phyloP scores from a whole-genome alignment of 179 eudicot species.

The Camellia oleifera region DNA sequence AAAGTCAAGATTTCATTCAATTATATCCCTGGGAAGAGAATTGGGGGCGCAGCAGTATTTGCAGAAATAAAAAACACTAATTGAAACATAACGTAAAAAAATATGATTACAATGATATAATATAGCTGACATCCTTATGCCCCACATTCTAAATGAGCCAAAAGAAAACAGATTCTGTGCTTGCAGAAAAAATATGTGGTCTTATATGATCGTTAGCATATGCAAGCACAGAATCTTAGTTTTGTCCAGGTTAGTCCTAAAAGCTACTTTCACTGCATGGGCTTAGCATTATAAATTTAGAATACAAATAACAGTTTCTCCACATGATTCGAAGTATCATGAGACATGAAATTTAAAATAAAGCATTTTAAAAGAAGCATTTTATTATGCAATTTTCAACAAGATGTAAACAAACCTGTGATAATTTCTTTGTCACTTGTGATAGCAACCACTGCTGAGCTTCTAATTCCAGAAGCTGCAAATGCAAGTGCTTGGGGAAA shows the following conservation, averaged over 20 bases:
- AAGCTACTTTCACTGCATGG: not conserved
- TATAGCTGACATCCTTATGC: not conserved
- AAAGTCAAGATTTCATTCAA: not conserved
- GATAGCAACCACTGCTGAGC: slow-evolving; percentile 77
- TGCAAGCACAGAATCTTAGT: not conserved
- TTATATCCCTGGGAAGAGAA: not conserved
- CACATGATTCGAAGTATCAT: not conserved
- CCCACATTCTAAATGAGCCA: not conserved
- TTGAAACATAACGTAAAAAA: not conserved
- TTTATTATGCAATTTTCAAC: not conserved
- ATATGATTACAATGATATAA: not conserved
- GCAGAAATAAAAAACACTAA: not conserved
- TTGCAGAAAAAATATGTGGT: no score
- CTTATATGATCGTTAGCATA: no score
- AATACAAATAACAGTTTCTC: not conserved
- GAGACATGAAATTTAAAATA: not conserved
- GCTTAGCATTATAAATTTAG: not conserved
- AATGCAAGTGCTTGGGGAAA: slow-evolving; percentile 94
- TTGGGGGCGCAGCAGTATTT: not conserved
- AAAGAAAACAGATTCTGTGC: not conserved
- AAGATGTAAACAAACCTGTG: slow-evolving; percentile 53
- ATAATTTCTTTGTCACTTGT: slow-evolving; percentile 79
- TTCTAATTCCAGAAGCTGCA: slow-evolving; percentile 81
- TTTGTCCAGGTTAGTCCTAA: not conserved
- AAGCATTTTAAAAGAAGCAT: not conserved